phyloP scores from a whole-genome alignment of 768 basidiomycete species.

The Termitomyces sp. region DNA sequence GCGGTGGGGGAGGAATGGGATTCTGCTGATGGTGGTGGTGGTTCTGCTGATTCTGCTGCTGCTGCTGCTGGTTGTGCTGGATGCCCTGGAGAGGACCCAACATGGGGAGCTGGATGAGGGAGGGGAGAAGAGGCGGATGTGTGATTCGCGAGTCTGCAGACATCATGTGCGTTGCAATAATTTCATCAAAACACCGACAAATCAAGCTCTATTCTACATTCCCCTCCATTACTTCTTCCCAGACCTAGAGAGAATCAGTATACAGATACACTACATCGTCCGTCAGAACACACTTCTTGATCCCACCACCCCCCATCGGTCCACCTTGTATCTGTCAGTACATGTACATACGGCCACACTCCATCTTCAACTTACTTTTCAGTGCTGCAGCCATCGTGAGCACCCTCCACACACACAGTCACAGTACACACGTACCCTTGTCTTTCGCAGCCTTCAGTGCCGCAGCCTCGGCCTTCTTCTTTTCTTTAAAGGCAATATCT shows the following conservation, averaged over 20 bases:
- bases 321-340: slow-evolving; percentile 43
- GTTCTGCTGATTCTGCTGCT: slow-evolving; percentile 54
- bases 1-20: slow-evolving; percentile 66
- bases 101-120: slow-evolving; percentile 56
- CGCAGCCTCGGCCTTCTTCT: slow-evolving; percentile 69
- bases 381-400: slow-evolving; percentile 30
- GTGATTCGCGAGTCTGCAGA: slow-evolving; percentile 18
- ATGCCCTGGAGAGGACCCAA: slow-evolving; percentile 65
- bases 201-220: slow-evolving; percentile 27
- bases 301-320: slow-evolving; percentile 61
- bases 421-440: slow-evolving; percentile 48
- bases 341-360: background rate
- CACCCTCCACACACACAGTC: slow-evolving; percentile 2
- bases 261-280: background rate
- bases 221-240: slow-evolving; percentile 53
- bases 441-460: slow-evolving; percentile 69
- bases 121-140: slow-evolving; percentile 15
- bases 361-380: slow-evolving; percentile 38
- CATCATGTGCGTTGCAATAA: slow-evolving; percentile 17
- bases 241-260: slow-evolving; percentile 36
- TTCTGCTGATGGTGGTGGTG: slow-evolving; percentile 42
- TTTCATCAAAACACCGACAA: slow-evolving; percentile 35
- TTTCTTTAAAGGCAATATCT: slow-evolving; percentile 67
- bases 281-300: slow-evolving; percentile 73
- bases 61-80: slow-evolving; percentile 51